Evolutionary conservation across 306 rosid genomes (phyloP), one percentile per base, ranked within the genome.

Genomic region (Fragaria vesca): DNA sequence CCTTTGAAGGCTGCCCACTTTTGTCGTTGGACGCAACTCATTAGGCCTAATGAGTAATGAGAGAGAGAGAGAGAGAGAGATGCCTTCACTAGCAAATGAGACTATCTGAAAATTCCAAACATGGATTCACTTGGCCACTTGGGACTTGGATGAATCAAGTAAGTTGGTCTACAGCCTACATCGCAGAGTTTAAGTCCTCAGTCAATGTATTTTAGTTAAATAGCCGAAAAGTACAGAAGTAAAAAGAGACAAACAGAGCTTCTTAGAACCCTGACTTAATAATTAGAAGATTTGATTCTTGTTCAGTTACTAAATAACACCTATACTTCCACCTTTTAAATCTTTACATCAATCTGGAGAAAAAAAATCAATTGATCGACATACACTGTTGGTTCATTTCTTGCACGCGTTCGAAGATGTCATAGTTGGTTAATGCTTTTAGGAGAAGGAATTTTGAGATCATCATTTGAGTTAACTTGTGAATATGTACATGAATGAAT

Each of bases 1-100:
- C 79, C 84, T 20, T 17, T 80, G 84, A 81, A 77, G 86, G 93
- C 97, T 87, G 91, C 93, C 97, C 87, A 82, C 78, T 75, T 91
- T 89, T 89, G 98, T 91, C 91, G 84, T 87, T 82, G 85, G 78
- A 80, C 76, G 74, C 90, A 82, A 88, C 87, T 82, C 86, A 77
- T 76, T 80, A 4, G 5, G 28, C 52, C 38, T 18, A 32, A 32
- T 32, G 36, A 32, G 36, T 32, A 32, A 32, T 32, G 36, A 32
- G 34, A 32, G 34, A 32, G 32, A 30, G 26, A 24, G 46, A 51
- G 69, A 40, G 18, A 52, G 6, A 28, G 38, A 82, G 88, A 92
- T 87, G 83, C 89, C 83, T 83, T n/a, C 50, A 67, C 55, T 62
- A 54, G 76, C 68, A 51, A 45, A 71, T 75, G 61, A 28, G 73